phyloP scores from a whole-genome alignment of 148 eudicot species.

The Dysphania ambrosioides region DNA sequence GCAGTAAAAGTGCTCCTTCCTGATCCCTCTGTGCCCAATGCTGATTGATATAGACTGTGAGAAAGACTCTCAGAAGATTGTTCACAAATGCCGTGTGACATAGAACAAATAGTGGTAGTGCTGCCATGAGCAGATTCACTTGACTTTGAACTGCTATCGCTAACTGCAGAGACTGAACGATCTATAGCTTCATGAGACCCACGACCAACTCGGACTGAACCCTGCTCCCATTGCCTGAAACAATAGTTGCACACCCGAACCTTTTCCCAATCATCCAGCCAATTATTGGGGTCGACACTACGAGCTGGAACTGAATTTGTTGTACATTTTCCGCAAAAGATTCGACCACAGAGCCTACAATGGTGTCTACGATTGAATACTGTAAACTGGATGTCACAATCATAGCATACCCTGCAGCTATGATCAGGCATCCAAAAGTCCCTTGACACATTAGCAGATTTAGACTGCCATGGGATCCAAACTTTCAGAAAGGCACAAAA shows the following conservation, averaged over 20 bases:
- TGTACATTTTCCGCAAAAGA: slow-evolving; percentile 89
- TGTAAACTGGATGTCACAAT: slow-evolving; percentile 79
- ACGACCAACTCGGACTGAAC: slow-evolving; percentile 42
- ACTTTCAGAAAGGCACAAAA: slow-evolving; percentile 52
- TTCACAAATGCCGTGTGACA: slow-evolving; percentile 50
- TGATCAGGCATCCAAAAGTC: slow-evolving; percentile 99
- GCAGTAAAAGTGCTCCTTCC: slow-evolving; percentile 36
- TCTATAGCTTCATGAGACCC: slow-evolving; percentile 43
- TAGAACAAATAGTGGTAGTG: slow-evolving; percentile 49
- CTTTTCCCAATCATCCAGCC: slow-evolving; percentile 57
- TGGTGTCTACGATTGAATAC: slow-evolving; percentile 89
- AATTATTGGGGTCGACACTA: slow-evolving; percentile 31
- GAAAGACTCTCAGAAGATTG: slow-evolving; percentile 39
- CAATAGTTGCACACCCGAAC: slow-evolving; percentile 88
- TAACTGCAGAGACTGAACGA: slow-evolving; percentile 49
- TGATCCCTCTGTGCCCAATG: slow-evolving; percentile 39
- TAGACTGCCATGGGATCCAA: slow-evolving; percentile 71
- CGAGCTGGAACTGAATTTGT: slow-evolving; percentile 67
- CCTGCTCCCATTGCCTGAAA: slow-evolving; percentile 77
- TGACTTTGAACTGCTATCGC: slow-evolving; percentile 58
- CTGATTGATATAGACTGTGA: slow-evolving; percentile 57
- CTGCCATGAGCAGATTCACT: slow-evolving; percentile 59
- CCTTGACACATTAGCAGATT: slow-evolving; percentile 67
- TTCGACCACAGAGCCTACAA: slow-evolving; percentile 87
- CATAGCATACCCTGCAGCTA: slow-evolving; percentile 92